Evolutionary conservation across 2,329 filamentous ascomycete genomes (phyloP), one percentile per base, ranked within the genome.

Genomic region (Lomentospora prolificans): DNA sequence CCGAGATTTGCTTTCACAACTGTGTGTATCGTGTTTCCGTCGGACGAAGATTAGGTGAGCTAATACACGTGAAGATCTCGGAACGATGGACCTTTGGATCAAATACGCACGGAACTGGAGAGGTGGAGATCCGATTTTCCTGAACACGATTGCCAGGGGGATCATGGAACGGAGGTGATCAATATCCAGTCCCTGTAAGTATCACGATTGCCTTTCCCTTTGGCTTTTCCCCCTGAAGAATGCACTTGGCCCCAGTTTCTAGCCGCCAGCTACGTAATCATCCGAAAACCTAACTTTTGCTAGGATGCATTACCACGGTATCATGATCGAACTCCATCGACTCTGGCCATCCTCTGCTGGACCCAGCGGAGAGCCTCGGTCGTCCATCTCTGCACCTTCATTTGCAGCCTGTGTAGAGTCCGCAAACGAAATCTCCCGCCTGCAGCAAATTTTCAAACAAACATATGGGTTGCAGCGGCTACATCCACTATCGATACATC

Each of bases 371-470:
- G 14, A 14, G 7, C 22, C 50, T 30, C 14, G 12, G 28, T 8
- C 9, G n/a, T 3, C 50, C 17, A 17, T 17, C 12, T 48, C 39
- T 22, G n/a, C 12, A n/a, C 24, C 22, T 31, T 50, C 24, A 19
- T 14, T 33, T 14, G 12, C 22, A 1, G 5, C 19, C 4, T 30
- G 7, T n/a, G 24, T 31, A 9, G 22, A 31, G 19, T 30, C 36
- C 10, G 53, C 53, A 7, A 30, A 22, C 19, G 33, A 48, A 28
- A 55, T 55, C 25, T 25, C 8, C 8, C 22, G 27, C 6, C 39
- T 55, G 24, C 53, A 46, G 28, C 53, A 55, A n/a, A 9, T 19
- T 4, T 55, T 55, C 53, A 28, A 24, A 55, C 33, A 50, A 19
- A 50, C 12, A 19, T 27, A 48, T 24, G 53, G 53, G 5, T 14